Evolutionary conservation across 306 rosid genomes (phyloP).

Genomic region (Pueraria montana): DNA sequence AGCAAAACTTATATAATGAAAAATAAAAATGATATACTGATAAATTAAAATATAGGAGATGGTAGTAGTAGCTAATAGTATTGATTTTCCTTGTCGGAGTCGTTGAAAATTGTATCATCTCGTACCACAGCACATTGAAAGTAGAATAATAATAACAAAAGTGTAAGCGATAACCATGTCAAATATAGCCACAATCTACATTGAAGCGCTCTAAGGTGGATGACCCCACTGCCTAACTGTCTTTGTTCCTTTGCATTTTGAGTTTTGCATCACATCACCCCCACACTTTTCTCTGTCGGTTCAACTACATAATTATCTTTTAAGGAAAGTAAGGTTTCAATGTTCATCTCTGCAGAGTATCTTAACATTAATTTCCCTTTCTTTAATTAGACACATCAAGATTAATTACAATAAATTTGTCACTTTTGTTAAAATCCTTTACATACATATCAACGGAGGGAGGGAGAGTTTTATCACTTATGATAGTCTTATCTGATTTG

Average conservation of each 20-base stretch:
- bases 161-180: neutral
- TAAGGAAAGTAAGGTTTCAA: neutral
- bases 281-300: conserved; percentile 3
- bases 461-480: too few species aligned
- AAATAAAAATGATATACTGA: too few species aligned
- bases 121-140: neutral
- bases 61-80: neutral
- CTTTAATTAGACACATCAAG: neutral
- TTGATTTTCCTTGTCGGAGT: neutral
- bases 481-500: too few species aligned
- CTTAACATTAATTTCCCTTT: neutral
- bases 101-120: conserved; percentile 17
- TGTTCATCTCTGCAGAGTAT: neutral
- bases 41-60: neutral
- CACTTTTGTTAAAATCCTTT: too few species aligned
- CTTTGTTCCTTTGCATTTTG: neutral
- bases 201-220: neutral
- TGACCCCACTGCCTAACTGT: conserved; percentile 33
- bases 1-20: too few species aligned
- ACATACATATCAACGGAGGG: too few species aligned
- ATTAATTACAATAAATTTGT: too few species aligned
- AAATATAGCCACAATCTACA: neutral
- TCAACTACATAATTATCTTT: neutral
- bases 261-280: neutral
- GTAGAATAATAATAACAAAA: neutral